Conservation (phyloP, 106 monocot species). For the Dendrobium nobile region DNA sequence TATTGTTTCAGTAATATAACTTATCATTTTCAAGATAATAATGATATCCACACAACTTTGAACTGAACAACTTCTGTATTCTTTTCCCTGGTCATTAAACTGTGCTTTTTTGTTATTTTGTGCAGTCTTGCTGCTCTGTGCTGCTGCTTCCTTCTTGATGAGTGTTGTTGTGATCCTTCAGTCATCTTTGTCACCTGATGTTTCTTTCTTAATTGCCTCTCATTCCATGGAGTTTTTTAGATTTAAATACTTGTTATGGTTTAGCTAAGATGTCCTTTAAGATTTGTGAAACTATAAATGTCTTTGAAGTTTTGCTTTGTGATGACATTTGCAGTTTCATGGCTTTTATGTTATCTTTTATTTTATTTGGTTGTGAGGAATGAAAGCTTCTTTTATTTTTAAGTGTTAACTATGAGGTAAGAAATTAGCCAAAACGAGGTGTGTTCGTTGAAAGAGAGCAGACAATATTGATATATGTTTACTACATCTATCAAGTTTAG, state of each 20-base stretch:
- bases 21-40: not conserved
- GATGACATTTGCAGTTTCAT: not conserved
- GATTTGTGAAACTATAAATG: not conserved
- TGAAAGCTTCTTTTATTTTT: not conserved
- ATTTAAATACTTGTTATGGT: not conserved
- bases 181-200: slow-evolving; percentile 24
- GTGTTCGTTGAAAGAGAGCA: not conserved
- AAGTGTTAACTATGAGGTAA: not conserved
- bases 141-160: slow-evolving; percentile 63
- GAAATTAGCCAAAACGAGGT: not conserved
- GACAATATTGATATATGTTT: not conserved
- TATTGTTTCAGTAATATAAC: not conserved
- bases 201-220: not conserved
- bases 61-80: not conserved
- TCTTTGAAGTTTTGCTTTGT: not conserved
- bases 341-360: not conserved
- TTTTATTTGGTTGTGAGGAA: not conserved
- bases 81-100: not conserved
- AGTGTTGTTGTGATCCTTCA: slow-evolving; percentile 68
- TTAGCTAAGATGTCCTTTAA: not conserved
- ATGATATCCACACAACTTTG: too few relatives aligned
- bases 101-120: not conserved
- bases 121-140: slow-evolving; percentile 54
- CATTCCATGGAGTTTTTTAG: not conserved
- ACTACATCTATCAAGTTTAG: not conserved